Evolutionary conservation across 129 eudicot genomes (phyloP).

Genomic region (Rutidosis leptorrhynchoides): DNA sequence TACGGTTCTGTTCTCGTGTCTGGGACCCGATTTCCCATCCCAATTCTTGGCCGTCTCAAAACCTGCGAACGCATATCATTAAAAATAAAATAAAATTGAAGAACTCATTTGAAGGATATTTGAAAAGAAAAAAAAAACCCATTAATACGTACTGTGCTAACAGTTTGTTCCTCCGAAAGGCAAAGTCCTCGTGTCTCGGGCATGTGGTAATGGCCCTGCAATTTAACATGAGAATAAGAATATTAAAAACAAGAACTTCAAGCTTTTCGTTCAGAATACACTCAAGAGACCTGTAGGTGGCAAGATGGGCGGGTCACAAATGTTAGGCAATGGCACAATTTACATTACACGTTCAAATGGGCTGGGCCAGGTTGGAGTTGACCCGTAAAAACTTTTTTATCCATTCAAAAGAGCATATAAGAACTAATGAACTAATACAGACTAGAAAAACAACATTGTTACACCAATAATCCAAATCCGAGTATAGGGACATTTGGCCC

Average conservation of each 20-base stretch:
- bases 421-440: background rate
- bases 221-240: constrained; percentile 9
- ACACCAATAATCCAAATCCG: background rate
- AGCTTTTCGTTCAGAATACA: constrained; percentile 10
- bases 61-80: constrained; percentile 31
- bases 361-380: background rate
- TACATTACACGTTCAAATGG: background rate
- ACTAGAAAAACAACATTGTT: background rate
- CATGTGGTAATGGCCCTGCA: constrained; percentile 82
- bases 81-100: background rate
- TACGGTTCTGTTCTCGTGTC: constrained; percentile 75
- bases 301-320: background rate
- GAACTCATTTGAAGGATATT: background rate
- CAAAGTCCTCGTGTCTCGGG: constrained; percentile 85
- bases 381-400: background rate
- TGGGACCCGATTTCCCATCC: constrained; percentile 56
- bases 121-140: background rate
- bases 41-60: constrained; percentile 53
- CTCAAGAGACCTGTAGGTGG: constrained; percentile 4
- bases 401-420: background rate
- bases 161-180: constrained; percentile 84
- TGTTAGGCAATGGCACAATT: background rate
- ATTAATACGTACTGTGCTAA: constrained; percentile 61
- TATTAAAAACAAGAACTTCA: background rate
- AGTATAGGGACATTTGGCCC: background rate